Base-by-base conservation (phyloP, 768 basidiomycete genomes). In the Amanita polypyramis region DNA sequence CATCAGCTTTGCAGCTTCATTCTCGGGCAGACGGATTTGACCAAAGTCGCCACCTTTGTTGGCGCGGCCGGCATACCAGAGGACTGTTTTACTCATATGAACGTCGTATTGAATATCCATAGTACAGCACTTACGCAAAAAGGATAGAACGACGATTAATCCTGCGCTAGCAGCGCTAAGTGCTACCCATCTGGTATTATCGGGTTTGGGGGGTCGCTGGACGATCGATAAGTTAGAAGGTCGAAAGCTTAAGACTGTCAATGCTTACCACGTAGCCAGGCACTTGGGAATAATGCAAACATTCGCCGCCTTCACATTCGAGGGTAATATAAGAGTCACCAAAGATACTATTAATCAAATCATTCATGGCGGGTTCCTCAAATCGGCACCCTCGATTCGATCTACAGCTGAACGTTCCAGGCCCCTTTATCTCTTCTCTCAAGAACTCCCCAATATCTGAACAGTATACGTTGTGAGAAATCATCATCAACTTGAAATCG, bases 281-380 rank as follows among this genome's bases (percentile, higher is more conserved):
- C 5, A 97, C 93, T 62, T 92, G 87, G 0, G 87, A 89, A 56
- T 81, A 90, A 58, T 95, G 89, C 59, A 99, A 59, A 60, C 96
- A 98, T 66, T 98, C 96, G 17, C 96, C 95, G 4, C 88, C 82
- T 1, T 85, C 68, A 55, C 96, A 98, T 30, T 80, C 62, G 44
- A 98, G 72, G 2, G 90, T 85, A 59, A 99, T 99, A 59, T 81
- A 87, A 1, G 70, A 72, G 61, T 99, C 96, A 1, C 89, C 96
- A 54, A 99, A 98, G 55, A 99, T 82, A 52, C 85, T 82, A 58
- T 85, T 79, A 65, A 99, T 98, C 45, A 99, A 76, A 27, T 82
- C 73, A 58, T 99, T 96, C 96, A 99, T 98, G 0, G 87, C 92
- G 0, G 91, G 89, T 57, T 99, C 96, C 61, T 94, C 85, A 57